Base-by-base conservation (phyloP, 2,329 filamentous ascomycete species). In the Stachybotrys elegans region DNA sequence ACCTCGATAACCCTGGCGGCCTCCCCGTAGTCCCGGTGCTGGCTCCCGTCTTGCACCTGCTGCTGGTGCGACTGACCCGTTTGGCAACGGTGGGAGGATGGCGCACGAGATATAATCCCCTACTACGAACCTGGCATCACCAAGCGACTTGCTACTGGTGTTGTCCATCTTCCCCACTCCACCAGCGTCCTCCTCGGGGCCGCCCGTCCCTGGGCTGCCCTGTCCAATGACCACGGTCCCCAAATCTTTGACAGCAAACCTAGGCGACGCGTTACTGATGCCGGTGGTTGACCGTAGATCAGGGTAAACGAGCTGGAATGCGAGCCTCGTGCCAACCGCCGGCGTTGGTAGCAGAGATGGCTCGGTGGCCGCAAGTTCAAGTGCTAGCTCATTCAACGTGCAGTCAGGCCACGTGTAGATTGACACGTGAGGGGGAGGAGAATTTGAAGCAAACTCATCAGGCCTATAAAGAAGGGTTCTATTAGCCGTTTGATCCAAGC, bases 81-180 rank as follows among this genome's bases (percentile, higher is more conserved):
- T 85, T 23, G 79, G 70, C 21, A 86, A 68, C 1, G 88, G 88
- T 34, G 88, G 83, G 44, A 92, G 71, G 47, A 95, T 83, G 5
- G 88, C 87, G 61, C 88, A 92, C 46, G 85, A 84, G 32, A 97
- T 75, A 59, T 86, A 95, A 64, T 97, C 92, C 1, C 92, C 92
- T 49, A 93, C 85, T 11, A 95, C 85, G 57, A 95, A 95, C 19
- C 84, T 79, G 25, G 79, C 82, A 43, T 94, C 88, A 29, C 74
- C 74, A 23, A 97, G 67, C 8, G 87, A 91, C 68, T 85, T 92
- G 22, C 82, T 74, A 11, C 80, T 76, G 22, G 88, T 83, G 6
- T 77, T 77, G 25, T 73, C 73, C 60, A 60, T 49, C 56, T 54
- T 51, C 51, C 55, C 48, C 56, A 60, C 49, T 7, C 52, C 56